phyloP scores from a whole-genome alignment of 306 rosid species.

The Vigna unguiculata region DNA sequence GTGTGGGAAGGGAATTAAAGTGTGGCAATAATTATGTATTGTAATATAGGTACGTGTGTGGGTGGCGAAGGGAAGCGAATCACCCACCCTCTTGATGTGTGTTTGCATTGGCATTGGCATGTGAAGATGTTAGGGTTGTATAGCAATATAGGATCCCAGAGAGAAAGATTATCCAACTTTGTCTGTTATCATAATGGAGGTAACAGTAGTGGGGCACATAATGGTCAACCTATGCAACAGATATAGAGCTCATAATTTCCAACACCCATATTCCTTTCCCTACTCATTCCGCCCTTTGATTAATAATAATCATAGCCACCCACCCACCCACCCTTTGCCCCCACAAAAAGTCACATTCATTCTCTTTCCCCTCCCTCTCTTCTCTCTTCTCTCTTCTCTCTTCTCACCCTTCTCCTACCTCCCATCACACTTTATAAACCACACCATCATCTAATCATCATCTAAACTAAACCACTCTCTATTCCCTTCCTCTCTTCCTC shows the following conservation, averaged over 20 bases:
- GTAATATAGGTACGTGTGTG: constrained; percentile 60
- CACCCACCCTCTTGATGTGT: constrained; percentile 72
- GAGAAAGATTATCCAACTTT: constrained; percentile 48
- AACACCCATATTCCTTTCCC: constrained; percentile 62
- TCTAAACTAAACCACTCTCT: constrained; percentile 28
- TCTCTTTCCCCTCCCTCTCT: constrained; percentile 56
- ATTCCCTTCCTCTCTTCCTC: not conserved
- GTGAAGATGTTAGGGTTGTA: constrained; percentile 51
- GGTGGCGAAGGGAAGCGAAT: constrained; percentile 61
- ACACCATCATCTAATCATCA: constrained; percentile 47
- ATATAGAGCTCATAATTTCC: constrained; percentile 52
- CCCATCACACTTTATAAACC: constrained; percentile 54
- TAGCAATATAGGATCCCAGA: constrained; percentile 33
- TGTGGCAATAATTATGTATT: constrained; percentile 50
- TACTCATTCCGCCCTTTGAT: constrained; percentile 81
- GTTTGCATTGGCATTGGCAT: constrained; percentile 54
- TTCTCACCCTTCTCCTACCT: constrained; percentile 45
- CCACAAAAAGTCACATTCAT: constrained; percentile 72
- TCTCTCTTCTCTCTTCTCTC: too few relatives aligned
- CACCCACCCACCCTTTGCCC: constrained; percentile 87
- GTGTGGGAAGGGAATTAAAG: constrained; percentile 45
- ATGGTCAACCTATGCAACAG: constrained; percentile 91
- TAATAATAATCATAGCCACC: constrained; percentile 79
- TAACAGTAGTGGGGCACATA: constrained; percentile 70
- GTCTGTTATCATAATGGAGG: constrained; percentile 55